phyloP scores from a whole-genome alignment of 2,329 filamentous ascomycete genomes.

The Elsinoe perseae region DNA sequence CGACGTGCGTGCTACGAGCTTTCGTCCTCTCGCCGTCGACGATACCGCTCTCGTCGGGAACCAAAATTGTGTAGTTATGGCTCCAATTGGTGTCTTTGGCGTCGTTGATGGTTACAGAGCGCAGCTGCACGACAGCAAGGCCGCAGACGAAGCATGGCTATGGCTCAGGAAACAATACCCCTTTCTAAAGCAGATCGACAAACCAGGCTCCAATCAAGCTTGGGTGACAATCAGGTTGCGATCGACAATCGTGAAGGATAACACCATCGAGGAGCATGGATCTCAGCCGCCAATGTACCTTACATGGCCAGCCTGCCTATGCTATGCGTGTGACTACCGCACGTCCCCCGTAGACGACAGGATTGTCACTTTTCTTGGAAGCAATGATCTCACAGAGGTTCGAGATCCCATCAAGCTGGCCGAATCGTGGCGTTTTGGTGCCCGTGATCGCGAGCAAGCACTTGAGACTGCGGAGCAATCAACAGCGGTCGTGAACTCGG shows the following conservation, averaged over 20 bases:
- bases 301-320: conserved; percentile 7
- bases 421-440: conserved; percentile 4
- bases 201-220: background rate
- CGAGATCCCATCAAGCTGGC: conserved; percentile 8
- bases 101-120: background rate
- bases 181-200: background rate
- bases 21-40: background rate
- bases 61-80: background rate
- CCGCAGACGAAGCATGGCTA: background rate
- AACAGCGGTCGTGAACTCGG: background rate
- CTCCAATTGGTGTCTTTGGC: background rate
- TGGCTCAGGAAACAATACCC: conserved; percentile 1
- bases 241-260: conserved; percentile 8
- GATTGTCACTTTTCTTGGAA: background rate
- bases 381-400: background rate
- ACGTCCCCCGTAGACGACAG: background rate
- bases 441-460: background rate
- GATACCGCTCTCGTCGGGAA: background rate
- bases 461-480: background rate
- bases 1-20: background rate
- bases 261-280: background rate
- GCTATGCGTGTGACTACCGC: background rate
- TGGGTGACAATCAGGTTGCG: conserved; percentile 12
- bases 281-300: background rate
- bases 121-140: background rate